Evolutionary conservation across 768 basidiomycete species (phyloP), one percentile per base, ranked within the genome.

Genomic region (Pleurotus citrinopileatus): DNA sequence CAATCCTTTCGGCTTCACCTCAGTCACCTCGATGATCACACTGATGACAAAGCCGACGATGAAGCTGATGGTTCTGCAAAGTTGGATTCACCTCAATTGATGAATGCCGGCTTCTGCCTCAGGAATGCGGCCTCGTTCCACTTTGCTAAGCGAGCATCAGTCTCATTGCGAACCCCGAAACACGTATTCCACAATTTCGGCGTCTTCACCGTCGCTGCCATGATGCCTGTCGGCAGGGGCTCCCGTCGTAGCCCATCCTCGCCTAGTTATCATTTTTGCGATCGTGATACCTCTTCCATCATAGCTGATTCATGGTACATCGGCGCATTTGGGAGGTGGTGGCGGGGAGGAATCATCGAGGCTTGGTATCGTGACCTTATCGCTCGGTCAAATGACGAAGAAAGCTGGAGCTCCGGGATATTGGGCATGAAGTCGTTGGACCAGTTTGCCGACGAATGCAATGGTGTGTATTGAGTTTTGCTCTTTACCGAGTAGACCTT

Each of bases 1-100:
- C 91, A 91, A 65, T 95, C 94, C 22, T 98, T 99, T 69, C 91
- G 95, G 50, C 90, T 91, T 53, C 94, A 98, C 68, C 81, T 98
- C 56, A 91, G 84, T 56, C 87, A 86, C 53, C 82, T 97, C 62
- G 87, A 94, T 61, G 86, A 87, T 62, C 74, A 72, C 43, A 65
- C 72, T 54, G 80, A 84, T 51, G 85, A 87, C 53, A 71, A 79
- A 53, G 75, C n/a, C n/a, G n/a, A 81, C 54, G 65, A 65, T 52
- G 61, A 69, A 55, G 61, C 60, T 47, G 57, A 65, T 27, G 43
- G 56, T 27, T 28, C 20, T 3, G 9, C 20, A 19, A 34, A 37
- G 22, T 7, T n/a, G 15, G 34, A 15, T 34, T 34, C 29, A 13
- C 19, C 34, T 51, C 20, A 20, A 4, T 20, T 25, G 34, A 15